Evolutionary conservation across 129 eudicot species (phyloP), one percentile per base, ranked within the genome.

Genomic region (Erigeron canadensis): DNA sequence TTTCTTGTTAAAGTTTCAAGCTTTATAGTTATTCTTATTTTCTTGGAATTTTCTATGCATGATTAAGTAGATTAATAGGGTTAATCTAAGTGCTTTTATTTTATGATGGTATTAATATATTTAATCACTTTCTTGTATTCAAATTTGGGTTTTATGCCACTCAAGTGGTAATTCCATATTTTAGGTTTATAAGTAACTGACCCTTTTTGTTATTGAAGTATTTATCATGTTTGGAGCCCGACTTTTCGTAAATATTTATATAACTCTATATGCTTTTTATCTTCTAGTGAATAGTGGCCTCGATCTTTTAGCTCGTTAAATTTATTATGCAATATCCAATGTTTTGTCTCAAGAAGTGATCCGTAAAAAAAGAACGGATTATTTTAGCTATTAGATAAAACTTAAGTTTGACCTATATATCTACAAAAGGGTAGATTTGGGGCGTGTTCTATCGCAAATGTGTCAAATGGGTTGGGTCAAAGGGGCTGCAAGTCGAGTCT

Each of bases 271-370:
- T 2, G 16, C 39, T 40, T 57, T 2, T 11, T 55, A 21, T 50
- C 63, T n/a, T 39, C 0, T 51, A 5, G 10, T 18, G 47, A 74
- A 28, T 28, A 28, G 34, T 28, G 3, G 34, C 64, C 63, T 74
- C 53, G 21, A 64, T 28, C 58, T 11, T 67, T 60, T 58, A 75
- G 79, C 58, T 75, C 28, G 22, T 41, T 16, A 8, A 21, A 38
- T 59, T 40, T 19, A 53, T 8, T n/a, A 40, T 51, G 66, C 71
- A 8, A 65, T 53, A 22, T 51, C 7, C 13, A 22, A 17, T 40
- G 1, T 34, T 8, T 54, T 54, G 73, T 10, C 54, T 41, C 23
- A 62, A 16, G 70, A 74, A 17, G 70, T 39, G 39, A 19, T 11
- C 53, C 42, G 7, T 38, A 37, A 28, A 74, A 54, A 40, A 47